A percentile compares a stretch with the other conserved stretches of the same genome.
phyloP scores from a whole-genome alignment of 495 filamentous ascomycete genomes.

The Penicillium longicatenatum region DNA sequence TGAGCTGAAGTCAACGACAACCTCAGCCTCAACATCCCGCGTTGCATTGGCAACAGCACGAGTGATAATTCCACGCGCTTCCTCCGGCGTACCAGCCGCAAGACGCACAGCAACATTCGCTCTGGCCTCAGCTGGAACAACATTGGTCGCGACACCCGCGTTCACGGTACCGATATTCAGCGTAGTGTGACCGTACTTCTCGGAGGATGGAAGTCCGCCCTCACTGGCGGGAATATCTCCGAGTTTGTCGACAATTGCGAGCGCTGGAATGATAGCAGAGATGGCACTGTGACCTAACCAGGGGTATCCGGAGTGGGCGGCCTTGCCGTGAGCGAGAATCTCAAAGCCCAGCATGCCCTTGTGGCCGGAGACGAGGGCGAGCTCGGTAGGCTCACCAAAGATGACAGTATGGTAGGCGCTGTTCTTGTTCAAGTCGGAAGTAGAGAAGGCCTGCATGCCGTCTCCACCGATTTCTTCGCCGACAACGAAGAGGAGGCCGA shows the following conservation, averaged over 20 bases:
- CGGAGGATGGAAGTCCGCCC: slow-evolving; percentile 66
- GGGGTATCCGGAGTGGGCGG: slow-evolving; percentile 88
- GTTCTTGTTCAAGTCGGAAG: slow-evolving; percentile 39
- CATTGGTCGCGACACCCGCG: slow-evolving; percentile 86
- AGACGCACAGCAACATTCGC: slow-evolving; percentile 72
- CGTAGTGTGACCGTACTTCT: slow-evolving; percentile 82
- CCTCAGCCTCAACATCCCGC: slow-evolving; percentile 53
- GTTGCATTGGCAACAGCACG: slow-evolving; percentile 60
- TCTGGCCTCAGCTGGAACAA: slow-evolving; percentile 72
- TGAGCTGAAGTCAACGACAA: slow-evolving; percentile 58
- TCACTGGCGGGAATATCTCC: slow-evolving; percentile 39
- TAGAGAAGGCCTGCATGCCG: slow-evolving; percentile 70
- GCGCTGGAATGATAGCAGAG: slow-evolving; percentile 67
- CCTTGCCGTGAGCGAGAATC: slow-evolving; percentile 69
- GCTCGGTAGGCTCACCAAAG: slow-evolving; percentile 89
- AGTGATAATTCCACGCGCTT: slow-evolving; percentile 53
- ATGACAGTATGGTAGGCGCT: slow-evolving; percentile 66
- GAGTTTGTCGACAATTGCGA: slow-evolving; percentile 62
- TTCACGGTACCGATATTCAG: slow-evolving; percentile 78
- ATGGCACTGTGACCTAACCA: slow-evolving; percentile 81
- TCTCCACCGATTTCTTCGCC: slow-evolving; percentile 81
- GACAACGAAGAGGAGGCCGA: slow-evolving; percentile 85
- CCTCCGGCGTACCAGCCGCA: slow-evolving; percentile 65
- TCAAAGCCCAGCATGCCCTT: slow-evolving; percentile 74
- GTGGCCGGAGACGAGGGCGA: slow-evolving; percentile 83